Evolutionary conservation across 2,329 filamentous ascomycete species (phyloP).

Genomic region (Aureobasidium sp.): DNA sequence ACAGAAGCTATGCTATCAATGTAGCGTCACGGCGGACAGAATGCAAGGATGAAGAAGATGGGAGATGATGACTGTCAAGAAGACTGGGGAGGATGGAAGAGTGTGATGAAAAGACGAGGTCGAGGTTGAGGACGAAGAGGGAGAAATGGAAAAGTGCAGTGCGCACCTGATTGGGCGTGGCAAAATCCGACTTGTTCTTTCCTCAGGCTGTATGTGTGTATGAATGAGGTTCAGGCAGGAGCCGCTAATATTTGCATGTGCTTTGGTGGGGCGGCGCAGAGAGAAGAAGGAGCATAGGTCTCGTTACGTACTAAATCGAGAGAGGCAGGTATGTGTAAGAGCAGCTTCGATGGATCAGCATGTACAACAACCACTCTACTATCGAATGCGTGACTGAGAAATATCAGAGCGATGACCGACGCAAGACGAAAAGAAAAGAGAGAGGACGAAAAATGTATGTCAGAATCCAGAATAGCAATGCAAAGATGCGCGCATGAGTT

Average conservation of each 20-base stretch:
- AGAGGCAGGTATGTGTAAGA: constrained; percentile 17
- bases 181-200: constrained; percentile 4
- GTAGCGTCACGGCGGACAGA: constrained; percentile 25
- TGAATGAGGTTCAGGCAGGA: constrained; percentile 15
- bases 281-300: constrained; percentile 13
- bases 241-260: constrained; percentile 17
- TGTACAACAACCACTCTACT: not conserved
- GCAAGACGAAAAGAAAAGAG: not conserved
- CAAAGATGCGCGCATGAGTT: constrained; percentile 2
- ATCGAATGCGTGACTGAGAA: not conserved
- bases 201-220: constrained; percentile 10
- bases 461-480: constrained; percentile 12
- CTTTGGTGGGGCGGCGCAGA: constrained; percentile 12
- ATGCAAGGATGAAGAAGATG: constrained; percentile 32
- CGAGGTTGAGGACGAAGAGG: not conserved
- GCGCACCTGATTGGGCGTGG: constrained; percentile 2
- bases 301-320: constrained; percentile 15
- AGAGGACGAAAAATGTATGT: constrained; percentile 5
- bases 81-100: constrained; percentile 17
- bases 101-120: not conserved
- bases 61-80: constrained; percentile 22
- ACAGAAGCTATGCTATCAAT: constrained; percentile 30
- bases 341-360: not conserved
- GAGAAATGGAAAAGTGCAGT: not conserved
- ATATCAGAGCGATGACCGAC: not conserved